A percentile compares a stretch with the other conserved stretches of the same genome.
phyloP scores from a whole-genome alignment of 2,329 filamentous ascomycete species.

The Beauveria rudraprayagi region DNA sequence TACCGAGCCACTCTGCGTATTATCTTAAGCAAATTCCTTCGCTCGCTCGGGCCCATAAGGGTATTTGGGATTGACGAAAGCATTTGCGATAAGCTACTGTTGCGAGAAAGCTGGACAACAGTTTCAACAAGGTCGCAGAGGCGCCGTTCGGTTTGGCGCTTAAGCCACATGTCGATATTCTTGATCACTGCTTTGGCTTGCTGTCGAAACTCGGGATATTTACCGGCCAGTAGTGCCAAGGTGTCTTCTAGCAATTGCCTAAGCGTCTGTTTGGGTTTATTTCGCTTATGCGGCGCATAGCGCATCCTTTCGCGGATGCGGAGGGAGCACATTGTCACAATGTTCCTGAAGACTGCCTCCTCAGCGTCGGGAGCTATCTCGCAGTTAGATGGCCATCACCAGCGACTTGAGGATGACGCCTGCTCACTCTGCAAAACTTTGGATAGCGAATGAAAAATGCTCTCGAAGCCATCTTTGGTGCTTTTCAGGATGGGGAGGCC shows the following conservation, averaged over 20 bases:
- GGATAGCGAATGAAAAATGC: conserved; percentile 15
- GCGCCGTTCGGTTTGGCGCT: conserved; percentile 16
- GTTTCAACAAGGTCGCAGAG: conserved; percentile 23
- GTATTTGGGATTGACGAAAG: conserved; percentile 15
- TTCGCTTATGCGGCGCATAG: conserved; percentile 17
- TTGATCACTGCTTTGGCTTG: conserved; percentile 18
- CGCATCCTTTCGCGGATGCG: conserved; percentile 18
- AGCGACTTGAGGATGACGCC: not conserved
- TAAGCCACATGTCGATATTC: conserved; percentile 20
- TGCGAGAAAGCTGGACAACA: conserved; percentile 20
- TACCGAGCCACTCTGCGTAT: conserved; percentile 31
- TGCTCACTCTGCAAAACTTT: conserved; percentile 6
- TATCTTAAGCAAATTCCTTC: conserved; percentile 22
- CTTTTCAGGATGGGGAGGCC: not conserved
- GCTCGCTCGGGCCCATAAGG: conserved; percentile 14
- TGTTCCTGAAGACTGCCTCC: conserved; percentile 18
- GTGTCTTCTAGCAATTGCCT: conserved; percentile 1
- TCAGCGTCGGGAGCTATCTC: conserved; percentile 10
- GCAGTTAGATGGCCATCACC: not conserved
- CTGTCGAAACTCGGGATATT: conserved; percentile 12
- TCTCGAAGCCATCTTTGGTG: conserved; percentile 9
- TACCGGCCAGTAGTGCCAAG: not conserved
- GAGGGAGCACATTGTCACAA: conserved; percentile 24
- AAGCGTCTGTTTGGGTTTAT: conserved; percentile 12
- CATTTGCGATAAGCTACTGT: conserved; percentile 5